Percentiles rank a stretch among this genome's conserved stretches.
These are phyloP conservation scores for Pythium brassicae DNA, from an alignment of 352 stramenopile species.

Conservation along the genomic window DNA sequence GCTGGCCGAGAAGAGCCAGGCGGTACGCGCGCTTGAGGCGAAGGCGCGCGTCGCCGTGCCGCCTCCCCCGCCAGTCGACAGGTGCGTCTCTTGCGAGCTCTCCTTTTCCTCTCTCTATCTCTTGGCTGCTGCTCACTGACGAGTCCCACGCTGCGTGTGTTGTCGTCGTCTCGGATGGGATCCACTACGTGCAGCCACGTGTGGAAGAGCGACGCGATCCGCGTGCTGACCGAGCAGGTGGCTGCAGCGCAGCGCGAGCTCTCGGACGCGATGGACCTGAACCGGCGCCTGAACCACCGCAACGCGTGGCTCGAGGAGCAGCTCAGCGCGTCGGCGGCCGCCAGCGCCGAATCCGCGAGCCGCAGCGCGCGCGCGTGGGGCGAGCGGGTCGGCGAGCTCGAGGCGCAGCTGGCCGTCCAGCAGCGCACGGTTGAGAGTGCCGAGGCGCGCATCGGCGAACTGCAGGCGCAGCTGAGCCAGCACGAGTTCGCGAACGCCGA, in stretches of 20 bases:
- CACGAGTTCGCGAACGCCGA: slow-evolving; percentile 8
- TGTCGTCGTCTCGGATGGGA: too few species aligned
- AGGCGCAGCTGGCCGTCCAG: slow-evolving; percentile 6
- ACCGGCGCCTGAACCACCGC: slow-evolving; percentile 72
- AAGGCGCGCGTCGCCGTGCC: slow-evolving; percentile 14
- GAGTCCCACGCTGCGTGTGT: background rate
- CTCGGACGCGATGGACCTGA: slow-evolving; percentile 81
- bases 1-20: slow-evolving; percentile 51
- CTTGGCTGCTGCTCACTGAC: background rate
- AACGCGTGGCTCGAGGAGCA: slow-evolving; percentile 80
- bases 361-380: slow-evolving; percentile 21
- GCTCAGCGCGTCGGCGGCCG: slow-evolving; percentile 37
- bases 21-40: slow-evolving; percentile 32
- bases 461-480: slow-evolving; percentile 10
- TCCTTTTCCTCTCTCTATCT: background rate
- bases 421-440: slow-evolving; percentile 2
- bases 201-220: slow-evolving; percentile 53
- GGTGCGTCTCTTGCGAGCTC: slow-evolving; percentile 21
- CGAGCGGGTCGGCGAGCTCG: slow-evolving; percentile 22
- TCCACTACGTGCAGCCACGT: slow-evolving; percentile 6
- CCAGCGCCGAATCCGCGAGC: slow-evolving; percentile 18
- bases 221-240: slow-evolving; percentile 70
- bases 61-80: slow-evolving; percentile 16
- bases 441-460: slow-evolving; percentile 28
- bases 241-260: slow-evolving; percentile 63